Percentiles rank a stretch among this genome's conserved stretches.
Evolutionary conservation across 306 rosid genomes (phyloP).

Genomic region (Sicyos baderoa): DNA sequence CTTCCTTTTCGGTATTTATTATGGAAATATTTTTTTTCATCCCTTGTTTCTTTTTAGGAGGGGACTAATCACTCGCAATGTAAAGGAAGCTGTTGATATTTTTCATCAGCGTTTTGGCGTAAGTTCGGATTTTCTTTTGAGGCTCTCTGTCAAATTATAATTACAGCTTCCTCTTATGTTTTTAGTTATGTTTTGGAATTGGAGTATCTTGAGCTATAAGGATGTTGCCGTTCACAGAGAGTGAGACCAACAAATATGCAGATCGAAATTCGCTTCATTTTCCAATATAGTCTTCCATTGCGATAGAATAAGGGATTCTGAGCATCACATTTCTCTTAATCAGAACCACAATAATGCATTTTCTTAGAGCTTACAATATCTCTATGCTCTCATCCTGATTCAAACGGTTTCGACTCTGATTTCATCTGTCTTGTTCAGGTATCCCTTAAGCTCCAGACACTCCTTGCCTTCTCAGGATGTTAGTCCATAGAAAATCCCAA

Average conservation of each 20-base stretch:
- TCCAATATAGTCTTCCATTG: neutral
- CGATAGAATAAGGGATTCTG: neutral
- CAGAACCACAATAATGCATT: neutral
- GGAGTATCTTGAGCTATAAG: neutral
- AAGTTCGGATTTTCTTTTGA: neutral
- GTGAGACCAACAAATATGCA: neutral
- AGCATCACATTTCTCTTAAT: constrained; percentile 1
- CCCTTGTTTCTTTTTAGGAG: constrained; percentile 32
- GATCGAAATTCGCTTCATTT: neutral
- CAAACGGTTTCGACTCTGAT: neutral
- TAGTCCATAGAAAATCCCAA: neutral
- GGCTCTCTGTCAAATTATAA: neutral
- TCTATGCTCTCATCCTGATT: neutral
- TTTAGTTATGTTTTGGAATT: neutral
- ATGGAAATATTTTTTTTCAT: constrained; percentile 15
- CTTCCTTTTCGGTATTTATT: constrained; percentile 9
- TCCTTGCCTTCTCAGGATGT: too few relatives aligned
- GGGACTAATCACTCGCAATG: constrained; percentile 85
- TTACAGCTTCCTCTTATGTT: neutral
- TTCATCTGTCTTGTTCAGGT: neutral
- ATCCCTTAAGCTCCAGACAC: neutral
- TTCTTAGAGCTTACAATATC: neutral
- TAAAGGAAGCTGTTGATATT: constrained; percentile 60
- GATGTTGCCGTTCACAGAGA: neutral
- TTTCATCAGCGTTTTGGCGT: constrained; percentile 82